phyloP scores from a whole-genome alignment of 371 early-diverging fungal species.

The Syncephalastrum racemosum region DNA sequence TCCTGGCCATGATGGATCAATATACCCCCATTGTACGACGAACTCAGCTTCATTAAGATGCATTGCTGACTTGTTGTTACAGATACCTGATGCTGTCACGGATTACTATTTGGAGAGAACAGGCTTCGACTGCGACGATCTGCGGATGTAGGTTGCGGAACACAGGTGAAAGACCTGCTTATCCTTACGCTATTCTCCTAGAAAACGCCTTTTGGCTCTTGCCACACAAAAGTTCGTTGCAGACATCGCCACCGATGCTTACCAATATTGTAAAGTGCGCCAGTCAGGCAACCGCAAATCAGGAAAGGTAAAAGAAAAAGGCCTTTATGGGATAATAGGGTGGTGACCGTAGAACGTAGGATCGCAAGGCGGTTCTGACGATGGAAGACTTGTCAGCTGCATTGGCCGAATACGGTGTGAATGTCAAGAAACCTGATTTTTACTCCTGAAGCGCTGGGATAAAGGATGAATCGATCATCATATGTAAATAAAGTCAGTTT shows the following conservation, averaged over 20 bases:
- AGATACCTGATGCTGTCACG: slow-evolving; percentile 97
- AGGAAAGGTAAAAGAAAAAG: slow-evolving; percentile 35
- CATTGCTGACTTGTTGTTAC: slow-evolving; percentile 6
- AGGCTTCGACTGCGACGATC: slow-evolving; percentile 93
- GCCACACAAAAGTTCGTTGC: slow-evolving; percentile 95
- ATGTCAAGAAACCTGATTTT: slow-evolving; percentile 93
- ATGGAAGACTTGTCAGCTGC: slow-evolving; percentile 94
- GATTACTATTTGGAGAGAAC: slow-evolving; percentile 93
- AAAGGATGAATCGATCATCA: neutral
- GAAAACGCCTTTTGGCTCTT: slow-evolving; percentile 86
- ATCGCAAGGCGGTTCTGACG: slow-evolving; percentile 82
- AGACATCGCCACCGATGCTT: slow-evolving; percentile 93
- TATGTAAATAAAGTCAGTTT: slow-evolving; percentile 5
- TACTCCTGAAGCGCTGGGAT: slow-evolving; percentile 39
- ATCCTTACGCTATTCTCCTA: slow-evolving; percentile 19
- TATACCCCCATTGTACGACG: slow-evolving; percentile 80
- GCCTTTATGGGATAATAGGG: neutral
- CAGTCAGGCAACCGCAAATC: slow-evolving; percentile 60
- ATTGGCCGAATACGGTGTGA: slow-evolving; percentile 91
- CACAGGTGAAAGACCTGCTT: neutral
- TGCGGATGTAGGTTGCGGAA: slow-evolving; percentile 39
- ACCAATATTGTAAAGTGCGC: slow-evolving; percentile 89
- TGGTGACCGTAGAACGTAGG: slow-evolving; percentile 34
- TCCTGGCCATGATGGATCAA: slow-evolving; percentile 85
- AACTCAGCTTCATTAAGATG: neutral